Percentiles rank a stretch among this genome's conserved stretches.
Evolutionary conservation across 164 flowering plant genomes (phyloP).

Genomic region (Amborella trichopoda): DNA sequence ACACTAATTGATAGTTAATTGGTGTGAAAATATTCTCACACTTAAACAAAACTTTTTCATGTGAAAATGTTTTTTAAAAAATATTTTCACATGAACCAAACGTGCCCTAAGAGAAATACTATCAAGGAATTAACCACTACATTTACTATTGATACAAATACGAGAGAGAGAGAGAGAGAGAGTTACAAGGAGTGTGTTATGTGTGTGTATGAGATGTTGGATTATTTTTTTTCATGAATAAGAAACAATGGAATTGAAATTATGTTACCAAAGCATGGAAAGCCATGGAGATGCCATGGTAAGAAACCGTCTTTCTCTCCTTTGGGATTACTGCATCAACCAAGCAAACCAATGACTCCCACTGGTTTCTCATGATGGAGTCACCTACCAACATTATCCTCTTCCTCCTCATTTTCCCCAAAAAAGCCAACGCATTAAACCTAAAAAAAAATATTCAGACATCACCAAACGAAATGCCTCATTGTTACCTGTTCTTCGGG

Average conservation of each 20-base stretch:
- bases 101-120: no score
- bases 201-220: no score
- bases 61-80: no score
- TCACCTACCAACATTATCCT: conserved; percentile 91
- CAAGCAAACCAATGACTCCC: conserved; percentile 86
- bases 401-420: conserved; percentile 69
- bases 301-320: conserved; percentile 26
- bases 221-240: no score
- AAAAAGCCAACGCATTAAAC: conserved; percentile 74
- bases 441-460: conserved; percentile 14
- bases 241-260: not conserved
- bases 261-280: conserved; percentile 46
- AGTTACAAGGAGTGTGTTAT: no score
- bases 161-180: no score
- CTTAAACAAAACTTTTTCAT: no score
- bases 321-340: conserved; percentile 53
- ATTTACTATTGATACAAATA: no score
- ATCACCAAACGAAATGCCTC: not conserved
- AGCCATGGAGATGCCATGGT: conserved; percentile 46
- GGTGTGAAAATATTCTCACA: no score
- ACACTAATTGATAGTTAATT: no score
- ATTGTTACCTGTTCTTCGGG: not conserved
- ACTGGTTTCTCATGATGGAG: conserved; percentile 86
- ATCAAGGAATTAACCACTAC: no score
- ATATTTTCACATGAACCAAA: no score